Evolutionary conservation across 176 grass and related monocot species (phyloP).

Genomic region (Thalia dealbata): DNA sequence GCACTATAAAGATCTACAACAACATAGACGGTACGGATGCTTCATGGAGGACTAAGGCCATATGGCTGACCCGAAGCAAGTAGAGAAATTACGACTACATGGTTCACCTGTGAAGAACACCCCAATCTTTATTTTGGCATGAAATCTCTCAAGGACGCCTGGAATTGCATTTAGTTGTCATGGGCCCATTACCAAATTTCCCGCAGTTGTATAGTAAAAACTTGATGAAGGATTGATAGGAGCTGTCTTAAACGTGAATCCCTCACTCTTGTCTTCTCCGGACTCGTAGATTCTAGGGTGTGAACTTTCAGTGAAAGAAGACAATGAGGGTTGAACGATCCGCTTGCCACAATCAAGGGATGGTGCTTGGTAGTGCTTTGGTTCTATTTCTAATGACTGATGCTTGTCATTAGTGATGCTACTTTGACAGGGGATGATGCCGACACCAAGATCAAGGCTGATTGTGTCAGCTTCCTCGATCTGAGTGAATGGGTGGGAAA

Average conservation of each 20-base stretch:
- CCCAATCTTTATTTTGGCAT: background rate
- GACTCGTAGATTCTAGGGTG: constrained; percentile 35
- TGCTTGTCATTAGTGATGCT: constrained; percentile 37
- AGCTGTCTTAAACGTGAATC: constrained; percentile 77
- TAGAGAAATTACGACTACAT: background rate
- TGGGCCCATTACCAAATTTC: constrained; percentile 59
- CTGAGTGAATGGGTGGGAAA: constrained; percentile 47
- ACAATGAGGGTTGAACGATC: constrained; percentile 30
- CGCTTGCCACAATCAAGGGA: constrained; percentile 30
- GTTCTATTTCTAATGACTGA: constrained; percentile 29
- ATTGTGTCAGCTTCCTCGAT: constrained; percentile 44
- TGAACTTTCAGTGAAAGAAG: constrained; percentile 33
- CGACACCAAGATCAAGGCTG: constrained; percentile 90
- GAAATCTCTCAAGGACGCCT: background rate
- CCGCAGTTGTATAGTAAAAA: constrained; percentile 73
- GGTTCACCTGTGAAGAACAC: background rate
- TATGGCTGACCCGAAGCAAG: background rate
- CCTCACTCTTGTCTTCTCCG: constrained; percentile 46
- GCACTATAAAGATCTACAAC: too few species aligned
- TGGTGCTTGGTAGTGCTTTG: constrained; percentile 58
- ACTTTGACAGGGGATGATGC: constrained; percentile 63
- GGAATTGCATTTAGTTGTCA: background rate
- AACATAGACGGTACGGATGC: background rate
- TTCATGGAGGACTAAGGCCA: background rate
- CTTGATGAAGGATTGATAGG: constrained; percentile 61